Evolutionary conservation across 2,329 filamentous ascomycete genomes (phyloP), one percentile per base, ranked within the genome.

Genomic region (Pyrenochaeta sp.): DNA sequence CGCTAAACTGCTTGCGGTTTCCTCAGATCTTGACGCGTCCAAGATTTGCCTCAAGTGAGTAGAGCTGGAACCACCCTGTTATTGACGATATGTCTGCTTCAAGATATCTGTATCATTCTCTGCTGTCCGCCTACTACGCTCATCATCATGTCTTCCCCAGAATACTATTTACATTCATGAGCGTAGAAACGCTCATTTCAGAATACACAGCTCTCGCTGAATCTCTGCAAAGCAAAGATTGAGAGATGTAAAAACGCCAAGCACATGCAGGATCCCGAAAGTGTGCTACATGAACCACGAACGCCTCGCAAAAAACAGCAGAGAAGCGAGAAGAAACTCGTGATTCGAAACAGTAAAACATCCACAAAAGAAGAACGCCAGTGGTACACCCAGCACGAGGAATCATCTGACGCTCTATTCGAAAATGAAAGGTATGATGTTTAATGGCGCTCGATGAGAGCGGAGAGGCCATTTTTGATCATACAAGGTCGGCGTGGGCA

Each of bases 1-100:
- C 48, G 52, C 60, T 61, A 61, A 28, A 11, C 41, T 36, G 9
- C 17, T 35, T 36, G 30, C 17, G 42, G 41, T 35, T 21, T 23
- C 29, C 35, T 46, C 27, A 24, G 22, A 31, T 37, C 19, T 17
- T 24, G 18, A 21, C 37, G 21, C 27, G n/a, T 35, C 29, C 15
- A 7, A 13, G 7, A 26, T 21, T n/a, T 23, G 15, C 14, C n/a
- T 31, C 3, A 11, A 9, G n/a, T n/a, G n/a, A n/a, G n/a, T n/a
- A n/a, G n/a, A n/a, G n/a, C n/a, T n/a, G n/a, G n/a, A n/a, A n/a
- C n/a, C n/a, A n/a, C n/a, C n/a, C n/a, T n/a, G n/a, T n/a, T n/a
- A n/a, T n/a, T n/a, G n/a, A n/a, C n/a, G n/a, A n/a, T n/a, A n/a
- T n/a, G n/a, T n/a, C n/a, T n/a, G n/a, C n/a, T n/a, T n/a, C n/a